Evolutionary conservation across 352 stramenopile genomes (phyloP).

Genomic region (Albugo candida): DNA sequence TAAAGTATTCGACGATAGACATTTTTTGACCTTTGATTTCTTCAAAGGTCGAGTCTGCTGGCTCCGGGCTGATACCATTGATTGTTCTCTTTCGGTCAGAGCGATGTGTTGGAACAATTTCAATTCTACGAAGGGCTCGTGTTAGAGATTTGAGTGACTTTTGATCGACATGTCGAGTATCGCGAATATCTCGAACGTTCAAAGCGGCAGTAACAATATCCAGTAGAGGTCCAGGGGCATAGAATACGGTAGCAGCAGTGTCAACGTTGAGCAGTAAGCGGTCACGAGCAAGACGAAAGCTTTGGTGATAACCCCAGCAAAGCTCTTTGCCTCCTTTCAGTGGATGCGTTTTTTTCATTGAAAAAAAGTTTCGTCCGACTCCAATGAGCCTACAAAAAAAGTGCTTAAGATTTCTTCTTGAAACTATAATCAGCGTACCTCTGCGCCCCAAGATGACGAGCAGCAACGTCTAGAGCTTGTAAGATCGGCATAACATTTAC

Average conservation of each 20-base stretch:
- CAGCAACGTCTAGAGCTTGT: constrained; percentile 54
- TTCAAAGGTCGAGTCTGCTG: constrained; percentile 24
- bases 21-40: constrained; percentile 28
- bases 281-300: constrained; percentile 24
- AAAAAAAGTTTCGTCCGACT: constrained; percentile 54
- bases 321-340: constrained; percentile 44
- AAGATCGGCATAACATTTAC: constrained; percentile 37
- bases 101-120: constrained; percentile 33
- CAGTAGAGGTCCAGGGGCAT: constrained; percentile 26
- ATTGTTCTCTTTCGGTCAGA: constrained; percentile 36
- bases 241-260: constrained; percentile 48
- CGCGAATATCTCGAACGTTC: constrained; percentile 14
- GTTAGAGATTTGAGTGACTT: constrained; percentile 15
- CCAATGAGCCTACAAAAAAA: constrained; percentile 18
- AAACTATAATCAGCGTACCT: constrained; percentile 1
- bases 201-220: constrained; percentile 23
- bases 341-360: constrained; percentile 30
- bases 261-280: constrained; percentile 59
- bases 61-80: constrained; percentile 22
- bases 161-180: constrained; percentile 19
- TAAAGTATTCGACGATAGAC: constrained; percentile 43
- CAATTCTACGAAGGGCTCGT: constrained; percentile 27
- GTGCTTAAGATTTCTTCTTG: not conserved
- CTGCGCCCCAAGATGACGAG: constrained; percentile 32
- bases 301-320: constrained; percentile 58